Conservation (phyloP, 2,329 filamentous ascomycete genomes). For the Volutella citrinella region DNA sequence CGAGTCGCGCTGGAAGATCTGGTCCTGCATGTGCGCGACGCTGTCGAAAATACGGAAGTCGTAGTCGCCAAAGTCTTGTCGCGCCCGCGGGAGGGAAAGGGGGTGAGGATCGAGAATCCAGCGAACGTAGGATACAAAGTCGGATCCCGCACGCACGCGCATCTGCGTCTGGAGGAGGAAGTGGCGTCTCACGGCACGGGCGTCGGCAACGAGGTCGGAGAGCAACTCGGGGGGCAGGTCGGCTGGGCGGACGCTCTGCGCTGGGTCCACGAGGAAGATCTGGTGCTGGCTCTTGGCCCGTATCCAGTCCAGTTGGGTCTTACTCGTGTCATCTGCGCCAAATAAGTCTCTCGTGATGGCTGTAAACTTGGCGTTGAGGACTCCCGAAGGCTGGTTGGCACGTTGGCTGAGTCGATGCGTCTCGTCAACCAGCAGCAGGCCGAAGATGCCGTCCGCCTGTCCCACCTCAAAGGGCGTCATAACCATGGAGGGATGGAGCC, state of each 20-base stretch:
- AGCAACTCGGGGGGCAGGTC: conserved; percentile 6
- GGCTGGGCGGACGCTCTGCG: conserved; percentile 9
- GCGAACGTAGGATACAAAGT: conserved; percentile 7
- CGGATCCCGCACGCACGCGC: conserved; percentile 5
- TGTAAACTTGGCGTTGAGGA: conserved; percentile 8
- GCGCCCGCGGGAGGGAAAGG: conserved; percentile 4
- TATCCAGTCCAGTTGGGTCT: conserved; percentile 9
- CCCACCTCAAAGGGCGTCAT: conserved; percentile 10
- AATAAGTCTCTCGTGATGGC: conserved; percentile 8
- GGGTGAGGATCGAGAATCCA: conserved; percentile 7
- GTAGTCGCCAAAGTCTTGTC: conserved; percentile 7
- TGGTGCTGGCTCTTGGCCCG: conserved; percentile 7
- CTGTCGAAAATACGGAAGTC: conserved; percentile 7
- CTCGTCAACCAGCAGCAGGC: too few relatives aligned
- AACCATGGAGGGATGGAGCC: conserved; percentile 7
- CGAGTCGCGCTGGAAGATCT: conserved; percentile 8
- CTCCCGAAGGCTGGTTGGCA: conserved; percentile 8
- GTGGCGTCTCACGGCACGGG: too few relatives aligned
- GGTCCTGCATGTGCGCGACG: conserved; percentile 2
- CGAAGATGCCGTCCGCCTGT: conserved; percentile 6
- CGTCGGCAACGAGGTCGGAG: conserved; percentile 6
- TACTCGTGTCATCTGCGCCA: conserved; percentile 3
- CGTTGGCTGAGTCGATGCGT: conserved; percentile 8
- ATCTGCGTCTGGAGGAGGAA: too few relatives aligned
- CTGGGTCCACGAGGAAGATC: conserved; percentile 8